Conservation (phyloP, 2,329 filamentous ascomycete species). For the Cryphonectria naterciae region DNA sequence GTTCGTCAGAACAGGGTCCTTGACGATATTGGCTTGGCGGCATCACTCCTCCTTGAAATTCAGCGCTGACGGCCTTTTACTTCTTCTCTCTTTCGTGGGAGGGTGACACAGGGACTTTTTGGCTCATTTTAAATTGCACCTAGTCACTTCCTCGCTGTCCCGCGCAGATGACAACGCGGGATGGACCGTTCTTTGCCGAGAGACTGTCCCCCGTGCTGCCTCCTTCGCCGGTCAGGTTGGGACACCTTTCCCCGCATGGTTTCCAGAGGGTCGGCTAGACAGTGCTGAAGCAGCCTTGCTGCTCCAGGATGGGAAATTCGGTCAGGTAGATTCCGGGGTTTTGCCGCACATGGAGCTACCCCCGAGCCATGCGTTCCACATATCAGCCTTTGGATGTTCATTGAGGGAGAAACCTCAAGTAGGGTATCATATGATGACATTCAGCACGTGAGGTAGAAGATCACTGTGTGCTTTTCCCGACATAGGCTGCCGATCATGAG, state of each 20-base stretch:
- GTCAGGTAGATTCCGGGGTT: slow-evolving; percentile 13
- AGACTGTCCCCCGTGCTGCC: background rate
- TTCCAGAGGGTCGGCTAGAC: slow-evolving; percentile 4
- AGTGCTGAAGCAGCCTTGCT: slow-evolving; percentile 1
- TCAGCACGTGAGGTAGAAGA: background rate
- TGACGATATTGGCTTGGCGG: background rate
- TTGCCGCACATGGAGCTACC: background rate
- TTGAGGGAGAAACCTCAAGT: background rate
- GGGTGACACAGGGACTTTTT: background rate
- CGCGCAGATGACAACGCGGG: background rate
- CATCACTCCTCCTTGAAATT: background rate
- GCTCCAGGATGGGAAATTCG: slow-evolving; percentile 13
- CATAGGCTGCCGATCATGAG: background rate
- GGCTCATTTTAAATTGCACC: background rate
- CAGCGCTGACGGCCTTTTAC: background rate
- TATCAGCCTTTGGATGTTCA: background rate
- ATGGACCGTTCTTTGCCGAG: background rate
- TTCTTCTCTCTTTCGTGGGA: background rate
- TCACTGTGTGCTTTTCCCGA: background rate
- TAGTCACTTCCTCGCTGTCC: background rate
- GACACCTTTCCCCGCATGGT: slow-evolving; percentile 6
- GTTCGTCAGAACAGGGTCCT: background rate
- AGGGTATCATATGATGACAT: slow-evolving; percentile 1
- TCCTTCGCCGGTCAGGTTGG: background rate
- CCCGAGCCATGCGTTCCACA: background rate